These are phyloP conservation scores for Phycomyces nitens DNA, from an alignment of 192 early-diverging fungal species.

Conservation along the genomic window DNA sequence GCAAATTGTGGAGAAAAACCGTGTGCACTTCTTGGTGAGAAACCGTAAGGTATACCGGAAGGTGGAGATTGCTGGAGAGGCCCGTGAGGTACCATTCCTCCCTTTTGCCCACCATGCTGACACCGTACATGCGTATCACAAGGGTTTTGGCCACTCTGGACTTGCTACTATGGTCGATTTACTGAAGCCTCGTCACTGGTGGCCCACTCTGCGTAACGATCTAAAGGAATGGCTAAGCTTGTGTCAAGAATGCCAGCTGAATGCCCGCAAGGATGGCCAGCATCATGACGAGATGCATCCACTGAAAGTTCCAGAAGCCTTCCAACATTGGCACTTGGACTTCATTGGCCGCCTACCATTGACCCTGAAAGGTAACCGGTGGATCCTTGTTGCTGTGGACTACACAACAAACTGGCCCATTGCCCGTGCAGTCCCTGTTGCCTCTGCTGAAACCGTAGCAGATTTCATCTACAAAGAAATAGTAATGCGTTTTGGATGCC, in stretches of 20 bases:
- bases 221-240: too few relatives aligned
- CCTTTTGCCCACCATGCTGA: background rate
- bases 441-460: background rate
- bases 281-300: too few relatives aligned
- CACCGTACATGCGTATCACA: background rate
- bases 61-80: background rate
- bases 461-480: too few relatives aligned
- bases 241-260: too few relatives aligned
- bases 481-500: too few relatives aligned
- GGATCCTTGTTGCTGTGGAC: background rate
- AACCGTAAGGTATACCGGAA: background rate
- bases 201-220: too few relatives aligned
- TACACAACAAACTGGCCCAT: slow-evolving; percentile 18
- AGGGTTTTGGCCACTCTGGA: slow-evolving; percentile 1
- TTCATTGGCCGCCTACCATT: slow-evolving; percentile 8
- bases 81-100: background rate
- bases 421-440: background rate
- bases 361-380: too few relatives aligned
- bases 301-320: background rate
- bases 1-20: background rate
- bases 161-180: background rate
- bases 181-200: too few relatives aligned
- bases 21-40: background rate
- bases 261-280: too few relatives aligned
- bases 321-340: background rate